Evolutionary conservation across 1,284 basidiomycete genomes (phyloP), one percentile per base, ranked within the genome.

Genomic region (Pseudozyma thailandica): DNA sequence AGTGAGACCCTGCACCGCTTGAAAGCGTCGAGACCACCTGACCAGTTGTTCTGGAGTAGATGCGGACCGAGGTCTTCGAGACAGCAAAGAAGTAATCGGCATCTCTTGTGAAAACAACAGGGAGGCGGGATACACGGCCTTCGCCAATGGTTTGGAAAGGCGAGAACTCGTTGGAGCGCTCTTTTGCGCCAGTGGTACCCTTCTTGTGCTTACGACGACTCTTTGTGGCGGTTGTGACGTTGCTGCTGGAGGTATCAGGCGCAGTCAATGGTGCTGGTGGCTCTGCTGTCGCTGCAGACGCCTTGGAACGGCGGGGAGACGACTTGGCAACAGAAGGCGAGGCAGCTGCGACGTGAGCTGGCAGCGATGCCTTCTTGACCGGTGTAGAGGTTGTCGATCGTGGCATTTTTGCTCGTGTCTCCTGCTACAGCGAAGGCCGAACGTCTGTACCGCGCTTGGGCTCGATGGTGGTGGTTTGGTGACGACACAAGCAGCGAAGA

Each of bases 1-100:
- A 65, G 50, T 80, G 79, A 13, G 64, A 68, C 21, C 50, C 59
- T 6, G 54, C 46, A 31, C 59, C 63, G 26, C 59, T 63, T 1
- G 80, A 81, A n/a, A 80, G 75, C 8, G 71, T 78, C 44, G 79
- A 76, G 2, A 79, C 80, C 6, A 81, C 68, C 50, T 74, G 71
- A 21, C 78, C 79, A 2, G 79, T 78, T 12, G 62, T 59, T 7
- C 78, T 65, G 38, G 80, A 78, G 46, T 76, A 71, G 59, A 81
- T 77, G 47, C 70, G 58, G 49, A 81, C 65, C 2, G 77, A 62
- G 7, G 75, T 68, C 33, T 74, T 64, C 42, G 73, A 68, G 16
- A 77, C 80, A 31, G 72, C 53, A 42, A 80, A 80, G 38, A 78
- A 73, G 59, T 80, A 81, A 56, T 72, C 70, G 45, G 64, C 70